Percentiles rank a stretch among this genome's conserved stretches.
phyloP scores from a whole-genome alignment of 139 green algal species.

The Klebsormidium nitens region DNA sequence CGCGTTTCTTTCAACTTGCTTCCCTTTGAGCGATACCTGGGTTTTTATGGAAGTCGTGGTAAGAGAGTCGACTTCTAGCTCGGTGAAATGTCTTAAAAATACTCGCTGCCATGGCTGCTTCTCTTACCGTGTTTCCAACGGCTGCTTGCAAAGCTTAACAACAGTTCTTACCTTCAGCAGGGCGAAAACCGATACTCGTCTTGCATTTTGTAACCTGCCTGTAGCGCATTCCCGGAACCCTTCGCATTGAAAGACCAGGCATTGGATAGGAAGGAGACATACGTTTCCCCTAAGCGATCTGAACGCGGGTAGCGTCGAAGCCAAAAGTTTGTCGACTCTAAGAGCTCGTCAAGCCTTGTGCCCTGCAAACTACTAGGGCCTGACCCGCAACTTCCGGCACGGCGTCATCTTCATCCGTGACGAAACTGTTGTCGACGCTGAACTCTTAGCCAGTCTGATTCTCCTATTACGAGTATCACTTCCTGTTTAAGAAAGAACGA shows the following conservation, averaged over 20 bases:
- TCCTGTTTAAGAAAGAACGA: too few species aligned
- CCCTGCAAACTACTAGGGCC: slow-evolving; percentile 35
- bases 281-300: too few species aligned
- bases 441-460: not conserved
- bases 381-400: slow-evolving; percentile 13
- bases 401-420: not conserved
- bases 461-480: not conserved
- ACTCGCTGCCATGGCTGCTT: not conserved
- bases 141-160: too few species aligned
- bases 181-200: too few species aligned
- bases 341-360: too few species aligned
- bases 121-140: not conserved
- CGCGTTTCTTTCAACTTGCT: not conserved
- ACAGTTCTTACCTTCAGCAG: too few species aligned
- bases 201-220: too few species aligned
- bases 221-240: too few species aligned
- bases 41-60: not conserved
- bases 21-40: not conserved
- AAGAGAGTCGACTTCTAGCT: not conserved
- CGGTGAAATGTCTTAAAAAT: not conserved
- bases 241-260: too few species aligned
- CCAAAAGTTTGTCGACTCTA: too few species aligned
- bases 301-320: too few species aligned
- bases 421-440: not conserved
- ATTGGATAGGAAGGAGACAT: too few species aligned